These are phyloP conservation scores for Aleurites moluccanus DNA, from an alignment of 441 rosid genomes.

Conservation along the genomic window DNA sequence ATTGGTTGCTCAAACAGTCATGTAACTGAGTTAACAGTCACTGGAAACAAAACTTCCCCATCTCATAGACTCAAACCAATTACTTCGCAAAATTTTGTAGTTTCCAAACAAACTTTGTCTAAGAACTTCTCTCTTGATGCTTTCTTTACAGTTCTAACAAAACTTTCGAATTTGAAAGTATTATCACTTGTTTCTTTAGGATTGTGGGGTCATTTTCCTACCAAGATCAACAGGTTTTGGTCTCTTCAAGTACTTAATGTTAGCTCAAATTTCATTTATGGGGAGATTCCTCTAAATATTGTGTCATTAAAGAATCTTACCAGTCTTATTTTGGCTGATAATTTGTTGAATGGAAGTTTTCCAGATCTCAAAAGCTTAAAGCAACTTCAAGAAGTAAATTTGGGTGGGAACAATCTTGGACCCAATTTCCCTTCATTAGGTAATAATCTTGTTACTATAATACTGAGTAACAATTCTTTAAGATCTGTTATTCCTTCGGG, in stretches of 20 bases:
- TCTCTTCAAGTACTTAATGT: constrained; percentile 58
- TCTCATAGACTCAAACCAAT: constrained; percentile 21
- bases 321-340: constrained; percentile 58
- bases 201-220: constrained; percentile 72
- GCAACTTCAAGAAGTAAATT: constrained; percentile 50
- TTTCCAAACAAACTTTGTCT: constrained; percentile 44
- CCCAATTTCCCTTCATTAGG: constrained; percentile 63
- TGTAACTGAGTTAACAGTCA: constrained; percentile 56
- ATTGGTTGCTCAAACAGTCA: constrained; percentile 54
- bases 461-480: constrained; percentile 61
- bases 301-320: constrained; percentile 47
- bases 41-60: constrained; percentile 60
- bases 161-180: constrained; percentile 56
- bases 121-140: constrained; percentile 55
- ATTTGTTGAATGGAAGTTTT: constrained; percentile 60
- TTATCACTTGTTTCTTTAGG: constrained; percentile 75
- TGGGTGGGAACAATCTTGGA: constrained; percentile 61
- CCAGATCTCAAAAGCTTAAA: constrained; percentile 55
- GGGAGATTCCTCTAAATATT: constrained; percentile 54
- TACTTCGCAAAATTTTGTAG: constrained; percentile 24
- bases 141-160: constrained; percentile 65
- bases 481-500: constrained; percentile 56
- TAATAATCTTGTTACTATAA: constrained; percentile 40
- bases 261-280: constrained; percentile 76
- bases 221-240: constrained; percentile 47